These are phyloP conservation scores for Thielaviopsis ethacetica DNA, from an alignment of 2,329 filamentous ascomycete genomes.

Conservation along the genomic window DNA sequence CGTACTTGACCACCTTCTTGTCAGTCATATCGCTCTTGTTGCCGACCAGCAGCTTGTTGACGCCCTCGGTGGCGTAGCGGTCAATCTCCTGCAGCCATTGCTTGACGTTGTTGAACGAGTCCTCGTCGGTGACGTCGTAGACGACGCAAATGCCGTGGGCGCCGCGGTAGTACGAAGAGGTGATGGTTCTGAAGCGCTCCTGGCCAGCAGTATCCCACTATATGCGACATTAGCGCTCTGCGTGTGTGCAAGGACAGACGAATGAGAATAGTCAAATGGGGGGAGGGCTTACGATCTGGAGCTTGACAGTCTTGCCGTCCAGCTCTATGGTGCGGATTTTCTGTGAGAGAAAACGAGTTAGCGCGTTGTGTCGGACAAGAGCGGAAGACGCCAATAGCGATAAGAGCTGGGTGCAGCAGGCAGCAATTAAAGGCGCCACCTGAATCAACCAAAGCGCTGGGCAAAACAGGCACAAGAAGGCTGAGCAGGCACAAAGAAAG, in stretches of 20 bases:
- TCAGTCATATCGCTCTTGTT: slow-evolving; percentile 99
- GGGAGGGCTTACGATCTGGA: slow-evolving; percentile 68
- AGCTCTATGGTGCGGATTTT: slow-evolving; percentile 99
- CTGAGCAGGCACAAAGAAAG: background rate
- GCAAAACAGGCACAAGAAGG: background rate
- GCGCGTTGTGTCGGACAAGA: slow-evolving; percentile 12
- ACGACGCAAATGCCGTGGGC: slow-evolving; percentile 99
- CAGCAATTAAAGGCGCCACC: background rate
- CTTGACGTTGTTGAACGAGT: slow-evolving; percentile 99
- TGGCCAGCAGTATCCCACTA: slow-evolving; percentile 99
- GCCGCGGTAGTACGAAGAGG: slow-evolving; percentile 97
- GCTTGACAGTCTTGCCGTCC: slow-evolving; percentile 98
- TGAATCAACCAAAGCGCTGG: background rate
- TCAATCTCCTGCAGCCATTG: slow-evolving; percentile 99
- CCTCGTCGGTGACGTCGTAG: slow-evolving; percentile 99
- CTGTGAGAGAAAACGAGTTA: slow-evolving; percentile 27
- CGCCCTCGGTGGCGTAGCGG: slow-evolving; percentile 94
- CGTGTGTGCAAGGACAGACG: background rate
- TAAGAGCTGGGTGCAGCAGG: background rate
- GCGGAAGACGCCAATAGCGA: background rate
- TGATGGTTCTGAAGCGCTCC: slow-evolving; percentile 99
- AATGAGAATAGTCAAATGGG: background rate
- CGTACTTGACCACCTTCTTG: slow-evolving; percentile 99
- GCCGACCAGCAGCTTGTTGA: slow-evolving; percentile 97
- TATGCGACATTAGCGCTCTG: slow-evolving; percentile 5